A percentile compares a stretch with the other conserved stretches of the same genome.
phyloP scores from a whole-genome alignment of 768 basidiomycete species.

The Gloeostereum incarnatum region DNA sequence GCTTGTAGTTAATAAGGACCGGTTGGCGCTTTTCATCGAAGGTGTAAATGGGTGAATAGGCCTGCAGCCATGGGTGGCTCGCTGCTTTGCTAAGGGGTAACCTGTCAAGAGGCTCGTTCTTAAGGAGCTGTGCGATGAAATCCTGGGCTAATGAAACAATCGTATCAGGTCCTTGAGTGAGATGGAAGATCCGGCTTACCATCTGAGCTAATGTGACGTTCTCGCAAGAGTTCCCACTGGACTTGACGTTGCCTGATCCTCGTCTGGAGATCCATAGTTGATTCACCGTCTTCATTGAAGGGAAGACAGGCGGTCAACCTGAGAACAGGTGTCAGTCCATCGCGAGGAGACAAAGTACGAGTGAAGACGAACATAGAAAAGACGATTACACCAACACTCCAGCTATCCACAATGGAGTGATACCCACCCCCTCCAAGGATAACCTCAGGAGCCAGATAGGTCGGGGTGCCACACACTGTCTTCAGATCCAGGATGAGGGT shows the following conservation, averaged over 20 bases:
- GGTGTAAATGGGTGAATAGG: slow-evolving; percentile 5
- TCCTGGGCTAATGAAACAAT: slow-evolving; percentile 39
- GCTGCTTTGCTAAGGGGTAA: slow-evolving; percentile 66
- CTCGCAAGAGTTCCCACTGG: slow-evolving; percentile 48
- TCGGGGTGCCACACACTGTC: slow-evolving; percentile 97
- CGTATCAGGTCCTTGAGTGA: slow-evolving; percentile 1
- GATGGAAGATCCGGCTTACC: background rate
- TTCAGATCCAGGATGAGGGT: slow-evolving; percentile 15
- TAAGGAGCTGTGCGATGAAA: slow-evolving; percentile 63
- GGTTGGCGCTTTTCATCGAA: too few relatives aligned
- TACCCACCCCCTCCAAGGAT: slow-evolving; percentile 73
- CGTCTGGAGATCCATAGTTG: slow-evolving; percentile 47
- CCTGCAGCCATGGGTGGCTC: slow-evolving; percentile 66
- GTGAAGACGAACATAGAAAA: slow-evolving; percentile 61
- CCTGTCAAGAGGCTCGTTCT: slow-evolving; percentile 52
- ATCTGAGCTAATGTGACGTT: slow-evolving; percentile 26
- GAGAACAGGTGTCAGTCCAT: background rate
- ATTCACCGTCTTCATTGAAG: slow-evolving; percentile 72
- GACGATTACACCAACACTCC: slow-evolving; percentile 93
- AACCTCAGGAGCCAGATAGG: slow-evolving; percentile 91
- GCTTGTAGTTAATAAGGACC: too few relatives aligned
- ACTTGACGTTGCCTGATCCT: slow-evolving; percentile 51
- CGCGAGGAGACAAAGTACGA: slow-evolving; percentile 2
- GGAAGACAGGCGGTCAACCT: slow-evolving; percentile 75
- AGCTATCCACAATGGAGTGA: slow-evolving; percentile 85